Conservation (phyloP, 1,139 yeast genomes). For the Ogataea hybrid region DNA sequence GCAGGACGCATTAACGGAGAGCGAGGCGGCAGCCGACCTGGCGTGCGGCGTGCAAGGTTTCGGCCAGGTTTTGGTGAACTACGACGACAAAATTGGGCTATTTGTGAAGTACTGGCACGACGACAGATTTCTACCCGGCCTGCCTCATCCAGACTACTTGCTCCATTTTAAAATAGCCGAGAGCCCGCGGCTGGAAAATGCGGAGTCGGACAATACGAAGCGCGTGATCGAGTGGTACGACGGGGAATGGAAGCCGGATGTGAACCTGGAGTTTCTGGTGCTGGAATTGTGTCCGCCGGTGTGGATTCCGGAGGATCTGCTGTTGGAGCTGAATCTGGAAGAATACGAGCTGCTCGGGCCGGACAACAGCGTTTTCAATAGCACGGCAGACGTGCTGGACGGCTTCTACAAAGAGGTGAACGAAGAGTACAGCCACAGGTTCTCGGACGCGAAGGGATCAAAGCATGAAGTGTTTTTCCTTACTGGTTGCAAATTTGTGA, state of each 20-base stretch:
- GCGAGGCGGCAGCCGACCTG: conserved; percentile 16
- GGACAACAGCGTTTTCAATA: too few species aligned
- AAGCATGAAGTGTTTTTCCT: too few species aligned
- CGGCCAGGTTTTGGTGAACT: conserved; percentile 27
- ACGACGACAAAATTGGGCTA: conserved; percentile 29
- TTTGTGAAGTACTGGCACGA: conserved; percentile 33
- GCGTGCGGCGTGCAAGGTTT: conserved; percentile 26
- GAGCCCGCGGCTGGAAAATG: conserved; percentile 6
- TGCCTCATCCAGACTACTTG: conserved; percentile 23
- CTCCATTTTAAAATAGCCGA: conserved; percentile 30
- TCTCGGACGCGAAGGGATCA: too few species aligned
- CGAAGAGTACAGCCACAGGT: too few species aligned
- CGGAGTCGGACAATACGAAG: conserved; percentile 21
- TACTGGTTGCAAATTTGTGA: too few species aligned
- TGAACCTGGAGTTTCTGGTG: conserved; percentile 23
- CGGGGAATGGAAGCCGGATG: conserved; percentile 25
- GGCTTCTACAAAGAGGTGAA: too few species aligned
- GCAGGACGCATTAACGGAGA: background rate
- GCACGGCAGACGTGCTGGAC: too few species aligned
- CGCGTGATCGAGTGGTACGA: conserved; percentile 23
- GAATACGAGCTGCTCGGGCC: too few species aligned
- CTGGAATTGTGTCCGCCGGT: conserved; percentile 30
- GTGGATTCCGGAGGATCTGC: conserved; percentile 32
- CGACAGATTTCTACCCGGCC: conserved; percentile 24
- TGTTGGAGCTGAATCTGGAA: too few species aligned